These are phyloP conservation scores for Ceratobasidium sp. DNA, from an alignment of 1,284 basidiomycete genomes.

Conservation along the genomic window DNA sequence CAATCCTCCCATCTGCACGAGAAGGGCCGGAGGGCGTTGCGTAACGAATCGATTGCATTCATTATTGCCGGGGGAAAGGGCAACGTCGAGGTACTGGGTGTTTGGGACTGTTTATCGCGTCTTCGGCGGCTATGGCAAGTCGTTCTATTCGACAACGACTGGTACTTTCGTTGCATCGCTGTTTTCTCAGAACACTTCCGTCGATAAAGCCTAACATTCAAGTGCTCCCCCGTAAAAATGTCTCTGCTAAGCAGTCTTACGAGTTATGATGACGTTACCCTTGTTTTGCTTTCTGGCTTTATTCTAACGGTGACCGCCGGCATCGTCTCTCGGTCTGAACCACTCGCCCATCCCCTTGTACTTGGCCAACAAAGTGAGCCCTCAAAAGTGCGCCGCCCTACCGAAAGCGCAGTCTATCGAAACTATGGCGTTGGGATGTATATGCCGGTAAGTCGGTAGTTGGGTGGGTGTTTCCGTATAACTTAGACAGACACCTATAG, in stretches of 20 bases:
- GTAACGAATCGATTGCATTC: not conserved
- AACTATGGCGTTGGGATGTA: conserved; percentile 87
- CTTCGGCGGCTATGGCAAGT: conserved; percentile 24
- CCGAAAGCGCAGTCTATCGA: conserved; percentile 82
- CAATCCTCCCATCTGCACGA: conserved; percentile 26
- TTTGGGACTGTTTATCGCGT: not conserved
- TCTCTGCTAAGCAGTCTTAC: conserved; percentile 34
- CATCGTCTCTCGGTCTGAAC: conserved; percentile 53
- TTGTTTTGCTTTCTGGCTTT: conserved; percentile 39
- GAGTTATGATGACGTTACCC: conserved; percentile 39
- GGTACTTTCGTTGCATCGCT: no score
- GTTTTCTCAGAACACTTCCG: not conserved
- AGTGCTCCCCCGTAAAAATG: conserved; percentile 10
- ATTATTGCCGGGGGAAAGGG: conserved; percentile 7
- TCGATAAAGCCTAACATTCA: not conserved
- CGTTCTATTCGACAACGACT: not conserved
- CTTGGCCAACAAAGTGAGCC: conserved; percentile 86
- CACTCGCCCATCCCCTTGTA: conserved; percentile 84
- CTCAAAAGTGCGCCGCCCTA: conserved; percentile 77
- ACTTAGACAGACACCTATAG: conserved; percentile 58
- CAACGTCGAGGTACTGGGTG: not conserved
- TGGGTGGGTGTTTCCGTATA: not conserved
- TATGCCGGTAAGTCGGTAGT: conserved; percentile 58
- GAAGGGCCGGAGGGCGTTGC: conserved; percentile 22
- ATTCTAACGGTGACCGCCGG: conserved; percentile 42